Base-by-base conservation (phyloP, 305 asterid species). In the Fraxinus xanthoxyloides region DNA sequence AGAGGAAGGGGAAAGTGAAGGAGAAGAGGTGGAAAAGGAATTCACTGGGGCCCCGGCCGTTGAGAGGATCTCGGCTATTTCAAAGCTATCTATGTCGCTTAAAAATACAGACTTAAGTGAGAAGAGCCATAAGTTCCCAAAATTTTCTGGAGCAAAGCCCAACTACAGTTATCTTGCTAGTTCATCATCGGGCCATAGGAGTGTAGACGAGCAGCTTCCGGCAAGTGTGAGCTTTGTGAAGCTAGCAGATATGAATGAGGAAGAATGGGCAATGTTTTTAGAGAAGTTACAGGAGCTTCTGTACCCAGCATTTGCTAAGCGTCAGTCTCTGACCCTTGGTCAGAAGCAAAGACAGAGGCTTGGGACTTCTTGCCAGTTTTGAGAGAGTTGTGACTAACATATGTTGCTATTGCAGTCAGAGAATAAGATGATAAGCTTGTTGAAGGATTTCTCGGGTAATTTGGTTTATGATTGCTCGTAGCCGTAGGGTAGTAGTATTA, bases 311-410 rank as follows among this genome's bases (percentile, higher is more conserved):
- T 91, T 94, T 61, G 94, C 86, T 77, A 87, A 88, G 86, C 91
- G 93, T 69, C 90, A 90, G 88, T 87, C 92, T 0, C 77, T 79
- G 31, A 75, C 91, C 0, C 81, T 84, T 9, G 93, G 95, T 5
- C 97, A 90, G 91, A 89, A 92, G 67, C 67, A 56, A 19, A 56
- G 30, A 75, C 98, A 89, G 87, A 94, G 99, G 94, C 98, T 96
- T 0, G 98, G 99, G 48, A 92, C 99, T 85, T 95, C 99, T 67
- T 95, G 99, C 93, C 93, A 92, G 98, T 94, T 95, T 93, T 95
- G 99, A 94, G 90, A 80, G 83, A 76, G 85, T 79, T 59, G 1
- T 7, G 28, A 59, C 69, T 2, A 21, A 0, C 4, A 21, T 8
- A 7, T 1, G 3, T 21, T 59, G 69, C 56, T 46, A 46, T 3